Evolutionary conservation across 2,329 filamentous ascomycete species (phyloP), one percentile per base, ranked within the genome.

Genomic region (Cladosporium sp.): DNA sequence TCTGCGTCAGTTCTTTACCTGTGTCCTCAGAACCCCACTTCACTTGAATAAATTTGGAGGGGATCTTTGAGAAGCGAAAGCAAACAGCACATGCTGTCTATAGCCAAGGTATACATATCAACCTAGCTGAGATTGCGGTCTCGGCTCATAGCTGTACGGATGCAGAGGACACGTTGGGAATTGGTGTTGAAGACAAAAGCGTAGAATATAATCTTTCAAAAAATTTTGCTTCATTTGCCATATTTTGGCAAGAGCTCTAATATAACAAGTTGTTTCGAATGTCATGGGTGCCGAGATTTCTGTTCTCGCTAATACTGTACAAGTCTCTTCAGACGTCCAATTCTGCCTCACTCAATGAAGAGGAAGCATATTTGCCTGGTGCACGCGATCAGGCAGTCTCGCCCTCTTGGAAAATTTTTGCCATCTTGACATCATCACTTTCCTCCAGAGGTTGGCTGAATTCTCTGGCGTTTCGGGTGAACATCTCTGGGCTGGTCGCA

Each of bases 251-350:
- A 40, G 34, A 55, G 52, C 52, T 45, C 52, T 55, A 55, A 55
- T 55, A 55, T 47, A 19, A 55, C 52, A 55, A 17, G 42, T 17
- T 55, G 35, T 47, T 37, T 24, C 22, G 52, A 55, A 55, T 47
- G 52, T 55, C 52, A 55, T 55, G 37, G 40, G 40, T 20, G 22
- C 28, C 25, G 32, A 28, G 35, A 40, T 47, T 15, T 45, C 40
- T 47, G 52, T 15, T 55, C 52, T 47, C 52, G 52, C 28, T 47
- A 47, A 36, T 55, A 47, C 40, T 55, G 52, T 55, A 55, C 52
- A 55, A 55, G 52, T 47, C 28, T 47, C 32, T 9, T 28, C 42
- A 28, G 42, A 45, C 24, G 22, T 45, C 24, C 24, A 28, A 1
- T 17, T n/a, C 42, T 45, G 42, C 24, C 28, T 32, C 20, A 24